Conservation (phyloP, 2,329 filamentous ascomycete species). For the Hymenoscyphus albidus region DNA sequence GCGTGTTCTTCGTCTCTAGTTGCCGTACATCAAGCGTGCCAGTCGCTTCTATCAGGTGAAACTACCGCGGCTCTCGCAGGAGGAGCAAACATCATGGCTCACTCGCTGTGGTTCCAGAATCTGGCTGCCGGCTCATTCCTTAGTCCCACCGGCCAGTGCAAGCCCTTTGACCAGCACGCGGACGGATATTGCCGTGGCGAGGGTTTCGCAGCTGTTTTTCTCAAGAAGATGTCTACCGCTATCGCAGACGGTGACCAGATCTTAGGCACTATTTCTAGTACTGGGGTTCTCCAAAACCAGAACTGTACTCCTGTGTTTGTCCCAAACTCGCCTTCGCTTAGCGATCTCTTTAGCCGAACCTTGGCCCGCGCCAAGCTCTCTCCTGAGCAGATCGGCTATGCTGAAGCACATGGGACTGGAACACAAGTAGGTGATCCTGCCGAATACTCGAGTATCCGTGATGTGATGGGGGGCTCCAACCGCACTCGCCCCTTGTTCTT, state of each 20-base stretch:
- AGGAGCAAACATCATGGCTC: constrained; percentile 13
- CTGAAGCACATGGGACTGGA: constrained; percentile 38
- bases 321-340: constrained; percentile 45
- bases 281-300: constrained; percentile 54
- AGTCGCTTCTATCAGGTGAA: constrained; percentile 43
- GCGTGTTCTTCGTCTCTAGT: constrained; percentile 54
- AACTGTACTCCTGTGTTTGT: constrained; percentile 52
- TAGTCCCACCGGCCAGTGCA: constrained; percentile 39
- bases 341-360: not conserved
- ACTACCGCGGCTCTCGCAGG: constrained; percentile 29
- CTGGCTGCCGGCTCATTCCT: constrained; percentile 1
- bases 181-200: constrained; percentile 38
- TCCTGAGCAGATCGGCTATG: constrained; percentile 6
- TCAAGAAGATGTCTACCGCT: constrained; percentile 53
- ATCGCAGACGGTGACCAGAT: constrained; percentile 54
- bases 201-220: constrained; percentile 52
- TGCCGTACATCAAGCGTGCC: constrained; percentile 49
- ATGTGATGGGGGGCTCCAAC: constrained; percentile 10
- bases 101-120: not conserved
- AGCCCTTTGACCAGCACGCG: constrained; percentile 31
- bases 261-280: constrained; percentile 50
- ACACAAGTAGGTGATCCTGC: constrained; percentile 29
- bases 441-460: constrained; percentile 18
- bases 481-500: not conserved
- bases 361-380: not conserved